Evolutionary conservation across 225 moss, liverwort and hornwort species (phyloP), one percentile per base, ranked within the genome.

Genomic region (Ulota crispa): DNA sequence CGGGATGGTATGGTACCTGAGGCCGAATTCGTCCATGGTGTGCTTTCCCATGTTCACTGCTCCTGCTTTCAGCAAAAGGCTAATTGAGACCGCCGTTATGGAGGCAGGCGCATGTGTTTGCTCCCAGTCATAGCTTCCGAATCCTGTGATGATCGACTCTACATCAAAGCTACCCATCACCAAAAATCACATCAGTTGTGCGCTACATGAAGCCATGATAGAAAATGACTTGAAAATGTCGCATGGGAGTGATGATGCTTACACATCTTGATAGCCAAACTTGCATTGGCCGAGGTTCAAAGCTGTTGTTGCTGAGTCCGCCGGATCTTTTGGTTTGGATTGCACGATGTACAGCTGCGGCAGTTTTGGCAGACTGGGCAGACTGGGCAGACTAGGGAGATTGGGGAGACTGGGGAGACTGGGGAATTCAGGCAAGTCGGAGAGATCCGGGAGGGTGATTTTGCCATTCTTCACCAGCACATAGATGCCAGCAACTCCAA

Each of bases 261-360:
- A 87, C 89, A 89, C 68, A 67, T 89, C 89, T 81, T 89, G 75
- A 13, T 87, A 83, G 67, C 89, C 87, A 26, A 87, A 89, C 54
- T 81, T 83, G 87, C 87, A 89, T 15, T 83, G 80, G 60, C 37
- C 77, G 18, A 87, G 85, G 20, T 70, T 60, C 31, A 64, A 79
- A 39, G 57, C 9, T 16, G 47, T 20, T 12, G 26, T 41, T 27
- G 50, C 30, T 26, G 43, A 23, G 20, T 45, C 73, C 37, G n/a
- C 72, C 36, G 76, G 27, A 28, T 63, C 85, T 57, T 77, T 56
- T 15, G 77, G 39, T 72, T 68, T 68, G 39, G 52, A 4, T 68
- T 72, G 80, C 24, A 34, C 45, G 28, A 77, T 5, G 39, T 77
- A 64, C 20, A 81, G 64, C 39, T 83, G 88, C 30, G 79, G 82